Base-by-base conservation (phyloP, 208 protist species). In the Acanthamoeba rhysodes region DNA sequence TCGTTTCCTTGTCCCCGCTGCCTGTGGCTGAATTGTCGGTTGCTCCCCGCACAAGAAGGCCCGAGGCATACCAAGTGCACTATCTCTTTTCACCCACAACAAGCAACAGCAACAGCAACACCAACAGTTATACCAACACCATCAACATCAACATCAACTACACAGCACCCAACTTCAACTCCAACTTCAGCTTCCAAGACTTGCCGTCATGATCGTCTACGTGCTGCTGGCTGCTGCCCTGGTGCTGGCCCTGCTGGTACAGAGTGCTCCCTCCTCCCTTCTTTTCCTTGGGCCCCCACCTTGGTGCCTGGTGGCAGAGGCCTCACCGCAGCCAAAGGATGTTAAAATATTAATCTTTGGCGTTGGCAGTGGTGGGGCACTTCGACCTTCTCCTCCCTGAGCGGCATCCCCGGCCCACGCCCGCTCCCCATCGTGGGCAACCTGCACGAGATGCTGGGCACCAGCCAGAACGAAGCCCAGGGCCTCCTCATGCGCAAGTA, bases 351-450 rank as follows among this genome's bases (percentile, higher is more conserved):
- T 2, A 59, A 20, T 64, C 59, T 12, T 41, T 76, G 8, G 12
- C 16, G 7, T 76, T 4, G 32, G 8, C 32, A 88, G 80, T 88
- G 80, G 80, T 88, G 80, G 80, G 50, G 80, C 80, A 64, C 24
- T 24, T 55, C 80, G n/a, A 7, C 41, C 24, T 88, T 88, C 34
- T 8, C 32, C n/a, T 3, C 14, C 1, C 80, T 88, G 18, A 41
- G 16, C 4, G 29, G 29, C 29, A n/a, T 88, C 41, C 80, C 80
- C 32, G 80, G 80, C 50, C 80, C 80, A 37, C 80, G 50, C 20
- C 50, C 50, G 9, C 53, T 55, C 1, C 80, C 80, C 50, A 16
- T 64, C 50, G 14, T 88, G 45, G 80, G 80, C 41, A 88, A 88
- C 53, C 50, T 88, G 1, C 27, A 37, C 18, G 7, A 48, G 5